Conservation (phyloP, 208 protist species). For the Leishmania amazonensis region DNA sequence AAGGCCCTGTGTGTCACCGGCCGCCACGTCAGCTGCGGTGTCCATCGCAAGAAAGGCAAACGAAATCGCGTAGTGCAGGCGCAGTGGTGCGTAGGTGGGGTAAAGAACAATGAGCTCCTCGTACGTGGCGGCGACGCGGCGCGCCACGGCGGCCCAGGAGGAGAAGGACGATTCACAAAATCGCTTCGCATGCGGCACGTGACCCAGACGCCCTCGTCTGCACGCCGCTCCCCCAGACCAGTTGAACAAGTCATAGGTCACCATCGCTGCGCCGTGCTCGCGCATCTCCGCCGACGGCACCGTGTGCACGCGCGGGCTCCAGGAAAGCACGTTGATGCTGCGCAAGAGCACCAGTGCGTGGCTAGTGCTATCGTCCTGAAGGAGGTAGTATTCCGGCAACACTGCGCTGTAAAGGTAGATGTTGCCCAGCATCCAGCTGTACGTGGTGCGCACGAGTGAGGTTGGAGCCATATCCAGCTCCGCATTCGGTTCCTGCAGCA, state of each 20-base stretch:
- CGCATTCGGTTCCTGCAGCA: slow-evolving; percentile 26
- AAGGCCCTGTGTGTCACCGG: not conserved
- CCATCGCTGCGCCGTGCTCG: not conserved
- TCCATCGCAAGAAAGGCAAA: slow-evolving; percentile 18
- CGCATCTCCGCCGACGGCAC: not conserved
- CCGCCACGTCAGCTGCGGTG: not conserved
- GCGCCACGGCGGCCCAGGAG: slow-evolving; percentile 19
- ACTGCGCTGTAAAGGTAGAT: slow-evolving; percentile 43
- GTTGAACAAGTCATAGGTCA: slow-evolving; percentile 45
- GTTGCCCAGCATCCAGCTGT: slow-evolving; percentile 36
- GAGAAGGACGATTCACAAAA: slow-evolving; percentile 66
- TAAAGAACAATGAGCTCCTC: slow-evolving; percentile 88
- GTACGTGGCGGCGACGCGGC: slow-evolving; percentile 55
- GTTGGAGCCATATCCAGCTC: slow-evolving; percentile 30
- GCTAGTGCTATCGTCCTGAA: slow-evolving; percentile 32
- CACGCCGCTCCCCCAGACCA: slow-evolving; percentile 40
- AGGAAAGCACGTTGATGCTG: slow-evolving; percentile 52
- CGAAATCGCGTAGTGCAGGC: slow-evolving; percentile 67
- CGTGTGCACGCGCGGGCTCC: slow-evolving; percentile 28
- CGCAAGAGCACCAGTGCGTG: slow-evolving; percentile 58
- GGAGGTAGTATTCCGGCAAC: slow-evolving; percentile 73
- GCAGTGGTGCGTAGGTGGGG: slow-evolving; percentile 57
- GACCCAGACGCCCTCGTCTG: slow-evolving; percentile 9
- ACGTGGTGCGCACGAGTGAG: slow-evolving; percentile 33
- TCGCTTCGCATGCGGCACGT: slow-evolving; percentile 15